Percentiles rank a stretch among this genome's conserved stretches.
phyloP scores from a whole-genome alignment of 805 yeast species.

The Nakazawaea anatomiae region DNA sequence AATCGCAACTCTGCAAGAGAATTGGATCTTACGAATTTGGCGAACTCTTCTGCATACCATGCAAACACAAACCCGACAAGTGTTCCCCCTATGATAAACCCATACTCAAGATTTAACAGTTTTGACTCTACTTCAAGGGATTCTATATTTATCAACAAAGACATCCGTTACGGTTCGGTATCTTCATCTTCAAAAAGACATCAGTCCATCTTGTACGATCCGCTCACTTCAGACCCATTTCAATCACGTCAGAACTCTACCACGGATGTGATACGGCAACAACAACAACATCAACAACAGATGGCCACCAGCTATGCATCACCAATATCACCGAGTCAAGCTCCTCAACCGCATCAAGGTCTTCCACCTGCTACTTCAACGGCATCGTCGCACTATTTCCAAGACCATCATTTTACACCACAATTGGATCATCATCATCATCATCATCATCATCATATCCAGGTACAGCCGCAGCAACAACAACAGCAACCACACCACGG shows the following conservation, averaged over 20 bases:
- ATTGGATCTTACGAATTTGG: constrained; percentile 3
- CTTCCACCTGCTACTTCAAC: no score
- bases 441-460: constrained; percentile 11
- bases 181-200: constrained; percentile 11
- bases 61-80: not conserved
- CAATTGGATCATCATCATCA: constrained; percentile 11
- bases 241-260: constrained; percentile 7
- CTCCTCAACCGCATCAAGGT: not conserved
- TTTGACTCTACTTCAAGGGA: constrained; percentile 7
- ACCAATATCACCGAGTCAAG: constrained; percentile 7
- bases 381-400: constrained; percentile 14
- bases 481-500: constrained; percentile 11
- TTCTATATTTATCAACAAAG: constrained; percentile 15
- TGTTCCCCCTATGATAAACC: constrained; percentile 1
- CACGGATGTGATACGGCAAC: constrained; percentile 9
- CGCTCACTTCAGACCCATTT: constrained; percentile 8
- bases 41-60: not conserved
- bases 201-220: constrained; percentile 7
- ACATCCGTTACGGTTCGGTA: constrained; percentile 13
- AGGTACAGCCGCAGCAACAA: constrained; percentile 7
- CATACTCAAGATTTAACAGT: constrained; percentile 6
- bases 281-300: not conserved
- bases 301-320: not conserved
- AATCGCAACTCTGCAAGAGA: constrained; percentile 24
- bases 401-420: constrained; percentile 4